Evolutionary conservation across 176 grass and related monocot species (phyloP), one percentile per base, ranked within the genome.

Genomic region (Ensete ventricosum): DNA sequence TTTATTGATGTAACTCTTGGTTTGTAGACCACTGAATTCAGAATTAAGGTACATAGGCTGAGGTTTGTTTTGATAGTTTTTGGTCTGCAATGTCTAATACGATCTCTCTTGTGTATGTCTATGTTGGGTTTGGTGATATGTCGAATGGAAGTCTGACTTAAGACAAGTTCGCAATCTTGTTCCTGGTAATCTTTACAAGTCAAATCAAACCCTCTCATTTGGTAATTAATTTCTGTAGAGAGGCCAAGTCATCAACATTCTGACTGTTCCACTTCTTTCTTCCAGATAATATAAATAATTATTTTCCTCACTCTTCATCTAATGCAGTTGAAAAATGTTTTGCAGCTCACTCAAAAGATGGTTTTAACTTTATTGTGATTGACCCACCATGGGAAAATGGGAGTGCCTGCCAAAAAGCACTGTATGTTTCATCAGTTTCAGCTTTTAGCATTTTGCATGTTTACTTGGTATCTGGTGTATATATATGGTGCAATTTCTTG

Each of bases 381-480:
- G 94, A 93, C 43, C 90, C 90, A 19, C 94, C 94, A 79, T 93
- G 94, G 94, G 94, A 98, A 80, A 98, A 98, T 78, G 90, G 82
- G 82, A 93, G 82, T 91, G 94, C 83, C 84, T 73, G 64, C 73
- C 90, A 98, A 69, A 98, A 98, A 87, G 74, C 78, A 86, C 67
- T 8, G 90, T 98, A 89, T 87, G 75, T 80, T 77, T 22, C 25
- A 62, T 77, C 29, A 53, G 54, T 70, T 71, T 24, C 20, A 54
- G 16, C 55, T 53, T 19, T 25, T 74, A 24, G 34, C 20, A 73
- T 68, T n/a, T 11, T 6, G 34, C 50, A 43, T 76, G 11, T 9
- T n/a, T 58, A 22, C 21, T 51, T 21, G 53, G 50, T 22, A 53
- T 73, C 54, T 23, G 1, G 24, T 53, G 49, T 11, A 54, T 27